phyloP scores from a whole-genome alignment of 768 basidiomycete genomes.

The Melanogaster broomeanus region DNA sequence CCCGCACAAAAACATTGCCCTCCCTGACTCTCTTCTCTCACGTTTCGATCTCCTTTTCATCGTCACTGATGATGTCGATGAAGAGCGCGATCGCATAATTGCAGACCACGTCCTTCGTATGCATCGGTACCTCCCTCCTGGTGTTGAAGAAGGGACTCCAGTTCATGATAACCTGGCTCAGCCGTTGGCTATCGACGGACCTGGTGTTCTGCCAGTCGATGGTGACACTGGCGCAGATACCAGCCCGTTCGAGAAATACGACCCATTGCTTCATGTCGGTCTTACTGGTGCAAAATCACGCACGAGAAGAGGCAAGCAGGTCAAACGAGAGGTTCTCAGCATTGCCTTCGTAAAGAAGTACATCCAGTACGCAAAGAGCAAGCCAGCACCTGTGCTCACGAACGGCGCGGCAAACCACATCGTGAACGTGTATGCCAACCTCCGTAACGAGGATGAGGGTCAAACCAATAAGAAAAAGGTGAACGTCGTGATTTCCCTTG shows the following conservation, averaged over 20 bases:
- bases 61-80: slow-evolving; percentile 97
- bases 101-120: slow-evolving; percentile 97
- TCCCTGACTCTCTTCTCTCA: slow-evolving; percentile 95
- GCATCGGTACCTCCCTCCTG: slow-evolving; percentile 95
- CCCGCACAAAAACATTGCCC: slow-evolving; percentile 97
- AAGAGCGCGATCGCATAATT: slow-evolving; percentile 88
- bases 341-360: slow-evolving; percentile 98
- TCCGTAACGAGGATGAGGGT: slow-evolving; percentile 88
- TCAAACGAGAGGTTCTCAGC: slow-evolving; percentile 81
- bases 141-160: slow-evolving; percentile 95
- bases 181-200: slow-evolving; percentile 84
- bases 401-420: slow-evolving; percentile 95
- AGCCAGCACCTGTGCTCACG: slow-evolving; percentile 80
- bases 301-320: slow-evolving; percentile 59
- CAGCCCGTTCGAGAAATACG: slow-evolving; percentile 93
- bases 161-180: slow-evolving; percentile 86
- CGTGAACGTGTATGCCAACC: slow-evolving; percentile 85
- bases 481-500: slow-evolving; percentile 1
- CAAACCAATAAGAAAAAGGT: slow-evolving; percentile 87
- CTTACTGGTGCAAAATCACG: slow-evolving; percentile 52
- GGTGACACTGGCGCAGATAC: slow-evolving; percentile 39
- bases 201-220: slow-evolving; percentile 43
- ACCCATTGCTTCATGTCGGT: slow-evolving; percentile 91
- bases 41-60: slow-evolving; percentile 99
- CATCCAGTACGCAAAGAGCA: slow-evolving; percentile 95